phyloP scores from a whole-genome alignment of 495 filamentous ascomycete species.

The Alectoria sarmentosa region DNA sequence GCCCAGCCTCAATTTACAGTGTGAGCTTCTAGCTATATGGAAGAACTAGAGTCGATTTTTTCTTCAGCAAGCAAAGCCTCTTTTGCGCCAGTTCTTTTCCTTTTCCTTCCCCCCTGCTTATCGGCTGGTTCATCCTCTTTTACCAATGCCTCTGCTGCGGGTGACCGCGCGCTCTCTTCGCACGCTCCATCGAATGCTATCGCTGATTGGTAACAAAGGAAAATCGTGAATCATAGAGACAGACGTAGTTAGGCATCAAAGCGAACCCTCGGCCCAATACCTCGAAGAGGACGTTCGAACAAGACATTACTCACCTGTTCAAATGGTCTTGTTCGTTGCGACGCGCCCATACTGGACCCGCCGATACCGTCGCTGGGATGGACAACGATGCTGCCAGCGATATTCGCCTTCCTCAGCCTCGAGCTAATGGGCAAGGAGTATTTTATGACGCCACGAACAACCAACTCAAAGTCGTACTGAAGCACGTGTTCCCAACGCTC shows the following conservation, averaged over 20 bases:
- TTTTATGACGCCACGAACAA: slow-evolving; percentile 80
- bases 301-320: slow-evolving; percentile 12
- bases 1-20: neutral
- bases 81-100: neutral
- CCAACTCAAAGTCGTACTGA: slow-evolving; percentile 83
- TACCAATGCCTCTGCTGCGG: slow-evolving; percentile 5
- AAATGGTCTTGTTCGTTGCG: neutral
- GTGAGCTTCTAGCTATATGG: slow-evolving; percentile 1
- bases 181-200: slow-evolving; percentile 11
- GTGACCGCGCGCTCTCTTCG: slow-evolving; percentile 8
- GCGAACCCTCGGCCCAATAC: neutral
- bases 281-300: neutral
- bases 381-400: slow-evolving; percentile 46
- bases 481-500: slow-evolving; percentile 90
- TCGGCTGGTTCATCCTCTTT: slow-evolving; percentile 1
- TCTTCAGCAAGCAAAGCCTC: neutral
- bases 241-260: neutral
- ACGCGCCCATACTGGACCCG: slow-evolving; percentile 6
- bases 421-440: slow-evolving; percentile 82
- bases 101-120: neutral
- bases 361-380: slow-evolving; percentile 37
- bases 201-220: slow-evolving; percentile 7
- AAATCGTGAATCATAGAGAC: slow-evolving; percentile 14
- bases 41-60: neutral
- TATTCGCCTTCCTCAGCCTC: slow-evolving; percentile 47